A percentile compares a stretch with the other conserved stretches of the same genome.
These are phyloP conservation scores for Aspergillus olivimuriae DNA, from an alignment of 495 filamentous ascomycete species.

Conservation along the genomic window DNA sequence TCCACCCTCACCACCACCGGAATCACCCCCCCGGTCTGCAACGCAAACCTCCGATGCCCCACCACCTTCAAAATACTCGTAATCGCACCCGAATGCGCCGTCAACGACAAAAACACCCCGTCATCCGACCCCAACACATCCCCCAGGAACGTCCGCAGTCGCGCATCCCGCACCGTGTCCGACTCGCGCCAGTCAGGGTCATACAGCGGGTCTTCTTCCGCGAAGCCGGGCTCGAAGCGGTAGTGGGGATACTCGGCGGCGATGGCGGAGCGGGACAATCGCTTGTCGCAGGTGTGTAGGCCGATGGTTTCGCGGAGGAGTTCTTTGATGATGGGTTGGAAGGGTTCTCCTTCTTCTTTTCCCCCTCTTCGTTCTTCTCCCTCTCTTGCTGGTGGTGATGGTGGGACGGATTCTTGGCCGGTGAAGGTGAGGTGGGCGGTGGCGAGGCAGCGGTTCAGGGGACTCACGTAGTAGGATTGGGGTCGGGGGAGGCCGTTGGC, in stretches of 20 bases:
- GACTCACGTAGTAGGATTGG: conserved; percentile 65
- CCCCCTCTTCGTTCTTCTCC: no score
- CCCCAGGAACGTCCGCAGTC: conserved; percentile 51
- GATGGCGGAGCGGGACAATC: conserved; percentile 56
- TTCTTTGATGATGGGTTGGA: conserved; percentile 65
- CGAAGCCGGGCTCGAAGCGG: conserved; percentile 57
- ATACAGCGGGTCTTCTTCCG: conserved; percentile 57
- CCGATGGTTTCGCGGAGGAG: conserved; percentile 67
- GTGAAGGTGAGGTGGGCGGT: conserved; percentile 61
- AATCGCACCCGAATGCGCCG: conserved; percentile 69
- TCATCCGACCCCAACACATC: conserved; percentile 57
- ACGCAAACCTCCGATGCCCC: conserved; percentile 57
- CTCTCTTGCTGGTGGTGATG: no score
- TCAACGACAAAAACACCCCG: conserved; percentile 60
- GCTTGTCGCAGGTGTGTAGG: conserved; percentile 75
- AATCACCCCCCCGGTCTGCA: conserved; percentile 66
- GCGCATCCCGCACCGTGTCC: conserved; percentile 45
- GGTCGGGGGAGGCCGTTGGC: conserved; percentile 53
- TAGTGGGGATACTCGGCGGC: conserved; percentile 51
- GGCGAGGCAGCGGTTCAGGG: conserved; percentile 62
- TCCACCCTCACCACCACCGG: conserved; percentile 60
- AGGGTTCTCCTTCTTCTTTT: conserved; percentile 45
- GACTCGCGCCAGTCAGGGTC: conserved; percentile 48
- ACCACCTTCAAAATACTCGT: conserved; percentile 51
- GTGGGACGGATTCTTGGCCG: no score